A percentile compares a stretch with the other conserved stretches of the same genome.
Evolutionary conservation across 345 rosid genomes (phyloP).

Genomic region (Schrenkiella parvula): DNA sequence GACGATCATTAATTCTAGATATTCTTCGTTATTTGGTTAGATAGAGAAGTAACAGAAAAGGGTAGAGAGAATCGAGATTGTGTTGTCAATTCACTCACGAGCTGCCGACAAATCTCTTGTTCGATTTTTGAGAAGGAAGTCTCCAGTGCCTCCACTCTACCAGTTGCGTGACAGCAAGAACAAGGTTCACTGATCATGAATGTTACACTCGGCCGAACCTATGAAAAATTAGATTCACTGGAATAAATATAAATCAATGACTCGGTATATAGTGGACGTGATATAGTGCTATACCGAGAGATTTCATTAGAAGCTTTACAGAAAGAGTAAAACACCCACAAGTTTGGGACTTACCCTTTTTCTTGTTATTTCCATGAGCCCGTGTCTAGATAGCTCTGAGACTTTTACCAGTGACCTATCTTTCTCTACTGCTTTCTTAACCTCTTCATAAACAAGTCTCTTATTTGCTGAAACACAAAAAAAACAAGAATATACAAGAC

Average conservation of each 20-base stretch:
- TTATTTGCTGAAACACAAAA: conserved; percentile 66
- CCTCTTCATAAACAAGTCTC: conserved; percentile 87
- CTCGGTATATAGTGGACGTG: no score
- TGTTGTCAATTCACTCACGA: conserved; percentile 47
- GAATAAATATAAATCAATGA: conserved; percentile 4
- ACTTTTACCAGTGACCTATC: conserved; percentile 91
- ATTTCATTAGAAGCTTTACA: not conserved
- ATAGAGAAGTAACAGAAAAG: not conserved
- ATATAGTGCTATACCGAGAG: no score
- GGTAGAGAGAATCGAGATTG: not conserved
- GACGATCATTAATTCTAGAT: not conserved
- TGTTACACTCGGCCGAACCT: conserved; percentile 98
- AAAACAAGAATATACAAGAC: not conserved
- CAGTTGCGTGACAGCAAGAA: conserved; percentile 87
- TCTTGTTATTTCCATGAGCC: conserved; percentile 98
- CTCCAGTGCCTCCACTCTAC: conserved; percentile 95
- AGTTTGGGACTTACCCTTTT: conserved; percentile 61
- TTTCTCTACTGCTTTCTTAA: conserved; percentile 83
- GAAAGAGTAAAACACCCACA: conserved; percentile 24
- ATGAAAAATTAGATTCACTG: conserved; percentile 3
- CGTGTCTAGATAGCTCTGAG: conserved; percentile 88
- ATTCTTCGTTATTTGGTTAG: not conserved
- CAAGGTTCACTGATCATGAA: conserved; percentile 97
- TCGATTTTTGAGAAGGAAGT: conserved; percentile 94
- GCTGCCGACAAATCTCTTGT: conserved; percentile 82